Conservation (phyloP, 2,329 filamentous ascomycete species). For the Paraconiothyrium brasiliense region DNA sequence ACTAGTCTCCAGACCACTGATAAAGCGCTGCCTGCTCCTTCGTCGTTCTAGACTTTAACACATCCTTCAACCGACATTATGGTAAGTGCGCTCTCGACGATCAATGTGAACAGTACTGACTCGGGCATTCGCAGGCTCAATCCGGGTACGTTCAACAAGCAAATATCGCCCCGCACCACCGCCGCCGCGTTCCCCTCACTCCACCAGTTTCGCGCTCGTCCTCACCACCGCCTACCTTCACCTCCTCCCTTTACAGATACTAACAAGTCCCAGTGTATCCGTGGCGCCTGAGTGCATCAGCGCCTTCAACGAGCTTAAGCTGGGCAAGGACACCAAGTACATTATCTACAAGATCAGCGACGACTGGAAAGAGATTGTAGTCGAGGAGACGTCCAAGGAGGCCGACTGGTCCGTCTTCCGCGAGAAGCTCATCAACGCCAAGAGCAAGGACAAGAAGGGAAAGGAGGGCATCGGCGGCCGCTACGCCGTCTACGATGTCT, state of each 20-base stretch:
- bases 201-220: slow-evolving; percentile 17
- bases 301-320: slow-evolving; percentile 83
- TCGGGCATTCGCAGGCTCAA: slow-evolving; percentile 46
- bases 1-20: slow-evolving; percentile 46
- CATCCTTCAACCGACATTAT: slow-evolving; percentile 42
- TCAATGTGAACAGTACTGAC: slow-evolving; percentile 27
- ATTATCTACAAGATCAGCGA: slow-evolving; percentile 89
- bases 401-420: slow-evolving; percentile 78
- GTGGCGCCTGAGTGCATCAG: slow-evolving; percentile 75
- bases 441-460: slow-evolving; percentile 74
- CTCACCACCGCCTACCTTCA: slow-evolving; percentile 12
- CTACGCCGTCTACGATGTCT: slow-evolving; percentile 87
- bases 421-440: slow-evolving; percentile 77
- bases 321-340: slow-evolving; percentile 79
- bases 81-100: slow-evolving; percentile 36
- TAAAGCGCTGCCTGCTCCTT: slow-evolving; percentile 42
- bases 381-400: slow-evolving; percentile 75
- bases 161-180: slow-evolving; percentile 27
- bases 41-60: slow-evolving; percentile 28
- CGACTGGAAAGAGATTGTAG: slow-evolving; percentile 81
- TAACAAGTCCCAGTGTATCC: slow-evolving; percentile 66
- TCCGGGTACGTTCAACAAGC: slow-evolving; percentile 52
- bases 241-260: slow-evolving; percentile 19
- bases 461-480: slow-evolving; percentile 70
- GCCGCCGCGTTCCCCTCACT: slow-evolving; percentile 25